Conservation (phyloP, 2,329 filamentous ascomycete species). For the Berkeleyomyces rouxiae region DNA sequence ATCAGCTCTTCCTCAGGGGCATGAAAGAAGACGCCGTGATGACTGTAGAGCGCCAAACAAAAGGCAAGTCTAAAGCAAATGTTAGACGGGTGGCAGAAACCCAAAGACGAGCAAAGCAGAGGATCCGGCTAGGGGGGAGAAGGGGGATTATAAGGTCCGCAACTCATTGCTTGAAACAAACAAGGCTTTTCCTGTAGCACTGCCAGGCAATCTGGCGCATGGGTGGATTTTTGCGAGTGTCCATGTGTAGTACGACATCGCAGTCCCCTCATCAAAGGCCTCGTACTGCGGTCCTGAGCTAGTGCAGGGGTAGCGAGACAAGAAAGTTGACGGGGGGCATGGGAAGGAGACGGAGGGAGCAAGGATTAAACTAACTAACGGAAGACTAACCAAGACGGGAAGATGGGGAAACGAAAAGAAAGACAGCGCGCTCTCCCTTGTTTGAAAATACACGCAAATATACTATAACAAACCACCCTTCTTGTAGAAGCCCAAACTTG, state of each 20-base stretch:
- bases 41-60: background rate
- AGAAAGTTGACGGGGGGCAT: background rate
- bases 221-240: background rate
- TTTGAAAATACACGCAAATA: too few relatives aligned
- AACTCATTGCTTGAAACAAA: background rate
- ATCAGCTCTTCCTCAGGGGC: background rate
- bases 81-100: background rate
- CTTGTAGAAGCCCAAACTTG: too few relatives aligned
- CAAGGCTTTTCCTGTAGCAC: background rate
- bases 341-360: background rate
- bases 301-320: background rate
- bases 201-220: background rate
- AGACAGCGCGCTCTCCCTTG: background rate
- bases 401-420: background rate
- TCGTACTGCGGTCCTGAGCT: background rate
- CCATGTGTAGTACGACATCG: background rate
- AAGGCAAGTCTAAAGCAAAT: background rate
- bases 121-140: background rate
- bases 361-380: background rate
- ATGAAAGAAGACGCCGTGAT: background rate
- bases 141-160: background rate
- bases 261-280: background rate
- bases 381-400: background rate
- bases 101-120: background rate
- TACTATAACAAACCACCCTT: too few relatives aligned